Conservation (phyloP, 768 basidiomycete genomes). For the Lepiota venenata region DNA sequence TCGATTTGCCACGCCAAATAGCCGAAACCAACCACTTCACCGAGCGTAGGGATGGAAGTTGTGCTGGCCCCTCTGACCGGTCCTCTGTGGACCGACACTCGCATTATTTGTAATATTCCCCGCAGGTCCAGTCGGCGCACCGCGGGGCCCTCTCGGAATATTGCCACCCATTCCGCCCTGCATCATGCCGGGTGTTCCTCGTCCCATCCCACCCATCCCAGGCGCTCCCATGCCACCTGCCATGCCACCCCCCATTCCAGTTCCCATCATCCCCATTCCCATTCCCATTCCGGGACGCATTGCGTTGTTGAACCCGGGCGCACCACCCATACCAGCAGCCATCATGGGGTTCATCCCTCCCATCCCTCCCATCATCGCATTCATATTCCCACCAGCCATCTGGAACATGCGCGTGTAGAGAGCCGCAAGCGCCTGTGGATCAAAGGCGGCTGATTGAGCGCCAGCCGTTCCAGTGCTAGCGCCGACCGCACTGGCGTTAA, state of each 20-base stretch:
- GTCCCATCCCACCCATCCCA: conserved; percentile 39
- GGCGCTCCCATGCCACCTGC: conserved; percentile 32
- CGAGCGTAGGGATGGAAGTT: conserved; percentile 85
- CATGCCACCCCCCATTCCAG: conserved; percentile 27
- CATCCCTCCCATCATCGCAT: conserved; percentile 58
- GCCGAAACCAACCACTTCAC: conserved; percentile 19
- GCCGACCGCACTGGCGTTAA: conserved; percentile 24
- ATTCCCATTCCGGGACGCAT: conserved; percentile 30
- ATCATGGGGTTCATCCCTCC: conserved; percentile 37
- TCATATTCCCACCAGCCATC: conserved; percentile 59
- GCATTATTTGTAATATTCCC: conserved; percentile 43
- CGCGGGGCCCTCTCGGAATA: conserved; percentile 65
- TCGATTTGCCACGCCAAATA: no score
- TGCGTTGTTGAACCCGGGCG: conserved; percentile 28
- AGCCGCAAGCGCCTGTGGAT: conserved; percentile 88
- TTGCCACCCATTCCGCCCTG: conserved; percentile 38
- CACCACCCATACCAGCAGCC: conserved; percentile 32
- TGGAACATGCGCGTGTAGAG: conserved; percentile 97
- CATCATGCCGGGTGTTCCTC: conserved; percentile 36
- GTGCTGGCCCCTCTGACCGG: conserved; percentile 72
- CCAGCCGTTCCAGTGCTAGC: conserved; percentile 25
- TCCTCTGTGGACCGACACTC: conserved; percentile 71
- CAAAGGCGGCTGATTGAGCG: conserved; percentile 71
- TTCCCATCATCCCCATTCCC: conserved; percentile 14
- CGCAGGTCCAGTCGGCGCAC: conserved; percentile 46